A percentile compares a stretch with the other conserved stretches of the same genome.
phyloP scores from a whole-genome alignment of 2,329 filamentous ascomycete species.

The Ophiostoma perfectum region DNA sequence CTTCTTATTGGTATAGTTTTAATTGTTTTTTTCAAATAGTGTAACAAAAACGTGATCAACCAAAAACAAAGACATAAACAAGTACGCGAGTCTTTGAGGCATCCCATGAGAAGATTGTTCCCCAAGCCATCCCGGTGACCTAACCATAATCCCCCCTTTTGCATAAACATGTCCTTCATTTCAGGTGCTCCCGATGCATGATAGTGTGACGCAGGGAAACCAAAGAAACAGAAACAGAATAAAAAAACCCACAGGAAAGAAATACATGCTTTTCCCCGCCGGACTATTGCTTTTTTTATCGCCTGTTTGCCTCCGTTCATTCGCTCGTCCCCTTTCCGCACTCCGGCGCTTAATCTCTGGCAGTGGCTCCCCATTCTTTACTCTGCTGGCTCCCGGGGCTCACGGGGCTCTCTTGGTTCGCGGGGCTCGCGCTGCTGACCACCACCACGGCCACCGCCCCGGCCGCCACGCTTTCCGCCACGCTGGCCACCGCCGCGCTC shows the following conservation, averaged over 20 bases:
- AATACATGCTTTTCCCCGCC: conserved; percentile 11
- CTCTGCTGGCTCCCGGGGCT: conserved; percentile 38
- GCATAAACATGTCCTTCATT: conserved; percentile 11
- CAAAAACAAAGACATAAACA: background rate
- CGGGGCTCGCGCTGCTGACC: conserved; percentile 45
- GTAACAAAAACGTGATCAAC: conserved; percentile 10
- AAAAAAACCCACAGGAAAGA: background rate
- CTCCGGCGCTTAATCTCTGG: background rate
- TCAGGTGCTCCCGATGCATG: conserved; percentile 17
- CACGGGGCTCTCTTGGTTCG: conserved; percentile 45
- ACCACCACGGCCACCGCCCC: conserved; percentile 43
- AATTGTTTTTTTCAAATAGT: background rate
- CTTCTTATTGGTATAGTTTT: conserved; percentile 1
- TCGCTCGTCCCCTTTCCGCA: background rate
- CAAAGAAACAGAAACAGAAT: conserved; percentile 15
- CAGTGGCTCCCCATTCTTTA: conserved; percentile 16
- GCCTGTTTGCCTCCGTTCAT: conserved; percentile 8
- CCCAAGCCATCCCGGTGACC: conserved; percentile 7
- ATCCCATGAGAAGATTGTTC: background rate
- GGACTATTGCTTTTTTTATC: conserved; percentile 5
- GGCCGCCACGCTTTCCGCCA: conserved; percentile 37
- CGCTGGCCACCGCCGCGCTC: conserved; percentile 45
- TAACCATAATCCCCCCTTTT: conserved; percentile 8
- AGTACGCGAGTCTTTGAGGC: background rate
- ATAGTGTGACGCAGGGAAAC: conserved; percentile 7